Evolutionary conservation across 768 basidiomycete genomes (phyloP), one percentile per base, ranked within the genome.

Genomic region (Suillus subaureus): DNA sequence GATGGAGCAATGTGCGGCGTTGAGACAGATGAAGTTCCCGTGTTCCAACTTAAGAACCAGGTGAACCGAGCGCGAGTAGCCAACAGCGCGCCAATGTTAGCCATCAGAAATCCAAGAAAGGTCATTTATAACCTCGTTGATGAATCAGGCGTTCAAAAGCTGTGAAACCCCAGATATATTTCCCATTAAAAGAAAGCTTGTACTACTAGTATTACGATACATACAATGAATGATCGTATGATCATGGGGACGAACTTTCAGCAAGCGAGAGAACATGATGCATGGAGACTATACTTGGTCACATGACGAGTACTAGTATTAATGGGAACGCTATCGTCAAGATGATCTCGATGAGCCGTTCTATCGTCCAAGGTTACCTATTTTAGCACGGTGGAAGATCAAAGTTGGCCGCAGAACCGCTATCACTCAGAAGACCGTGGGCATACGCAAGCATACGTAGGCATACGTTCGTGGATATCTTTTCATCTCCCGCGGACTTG

Each of bases 401-500:
- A 26, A 26, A 52, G 8, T 28, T 57, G 56, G 23, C 37, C 37
- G 13, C 16, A 52, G 51, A 52, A 39, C 23, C 37, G 57, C 57
- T 58, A 40, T 58, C 26, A 40, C 37, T 40, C 2, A 58, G 35
- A 63, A 40, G 49, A 63, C 55, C 62, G 62, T 63, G 62, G 62
- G 49, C 37, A 60, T 63, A 31, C 26, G 35, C 9, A 43, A 6
- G n/a, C 42, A 43, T 45, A 45, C 18, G 31, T 35, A 52, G 2
- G 28, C 56, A 39, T 52, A 28, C 51, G 28, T 52, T 31, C 16
- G 51, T 52, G 28, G 51, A 52, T 52, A 52, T 33, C 16, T 28
- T 26, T 63, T 39, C 40, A 37, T 37, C 40, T 64, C 61, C 64
- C 64, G 64, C 64, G 64, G 64, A 64, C 55, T 64, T 61, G 49